phyloP scores from a whole-genome alignment of 345 rosid genomes.

The Citrus mangshanensis region DNA sequence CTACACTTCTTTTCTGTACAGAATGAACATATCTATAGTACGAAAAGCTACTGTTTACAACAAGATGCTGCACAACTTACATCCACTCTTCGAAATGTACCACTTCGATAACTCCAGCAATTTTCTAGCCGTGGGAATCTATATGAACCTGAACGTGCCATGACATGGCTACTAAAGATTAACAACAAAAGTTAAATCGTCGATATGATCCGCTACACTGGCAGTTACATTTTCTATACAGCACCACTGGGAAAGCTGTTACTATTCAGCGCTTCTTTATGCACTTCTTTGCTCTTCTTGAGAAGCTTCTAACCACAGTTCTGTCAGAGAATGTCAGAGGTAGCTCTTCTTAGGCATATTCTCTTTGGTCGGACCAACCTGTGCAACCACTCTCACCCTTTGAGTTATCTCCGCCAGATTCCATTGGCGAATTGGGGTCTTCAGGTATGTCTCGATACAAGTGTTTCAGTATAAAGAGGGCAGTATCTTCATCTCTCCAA shows the following conservation, averaged over 20 bases:
- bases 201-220: neutral
- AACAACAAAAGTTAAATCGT: neutral
- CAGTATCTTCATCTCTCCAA: conserved; percentile 95
- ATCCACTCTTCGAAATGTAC: neutral
- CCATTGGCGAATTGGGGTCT: conserved; percentile 35
- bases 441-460: conserved; percentile 72
- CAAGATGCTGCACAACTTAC: neutral
- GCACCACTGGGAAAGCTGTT: neutral
- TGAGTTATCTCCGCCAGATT: conserved; percentile 26
- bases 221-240: neutral
- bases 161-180: neutral
- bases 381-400: conserved; percentile 26
- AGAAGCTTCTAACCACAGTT: conserved; percentile 45
- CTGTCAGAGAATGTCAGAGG: conserved; percentile 76
- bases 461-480: conserved; percentile 82
- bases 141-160: neutral
- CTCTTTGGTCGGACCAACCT: conserved; percentile 51
- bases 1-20: neutral
- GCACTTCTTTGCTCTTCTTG: conserved; percentile 53
- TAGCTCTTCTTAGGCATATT: conserved; percentile 57
- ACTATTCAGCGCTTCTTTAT: conserved; percentile 26
- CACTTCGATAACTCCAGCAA: neutral
- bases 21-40: neutral
- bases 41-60: neutral
- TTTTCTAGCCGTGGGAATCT: neutral